These are phyloP conservation scores for Vickermania spadyakhi DNA, from an alignment of 208 protist genomes.

Conservation along the genomic window DNA sequence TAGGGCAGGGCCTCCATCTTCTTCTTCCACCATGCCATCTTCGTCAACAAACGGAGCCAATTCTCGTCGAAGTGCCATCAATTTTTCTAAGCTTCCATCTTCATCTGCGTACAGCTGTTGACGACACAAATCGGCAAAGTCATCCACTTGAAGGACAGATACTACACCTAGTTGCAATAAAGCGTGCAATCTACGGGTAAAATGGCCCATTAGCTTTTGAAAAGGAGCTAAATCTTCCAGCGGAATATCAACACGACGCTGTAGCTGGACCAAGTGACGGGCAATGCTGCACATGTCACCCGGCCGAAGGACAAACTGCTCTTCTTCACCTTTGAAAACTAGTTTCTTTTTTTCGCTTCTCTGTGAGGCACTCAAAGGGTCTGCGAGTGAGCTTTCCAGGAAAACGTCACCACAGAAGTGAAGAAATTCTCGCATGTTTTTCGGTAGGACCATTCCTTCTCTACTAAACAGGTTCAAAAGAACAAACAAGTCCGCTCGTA, in stretches of 20 bases:
- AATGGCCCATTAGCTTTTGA: conserved; percentile 34
- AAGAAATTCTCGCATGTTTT: conserved; percentile 11
- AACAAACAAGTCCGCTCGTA: conserved; percentile 17
- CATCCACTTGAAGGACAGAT: conserved; percentile 14
- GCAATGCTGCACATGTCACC: conserved; percentile 51
- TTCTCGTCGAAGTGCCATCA: neutral
- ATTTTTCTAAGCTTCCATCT: neutral
- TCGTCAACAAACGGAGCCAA: conserved; percentile 1
- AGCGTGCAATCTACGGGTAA: conserved; percentile 27
- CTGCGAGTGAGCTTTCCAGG: neutral
- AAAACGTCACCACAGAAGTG: neutral
- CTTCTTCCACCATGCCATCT: neutral
- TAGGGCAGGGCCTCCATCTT: conserved; percentile 15
- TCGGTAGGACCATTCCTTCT: conserved; percentile 12
- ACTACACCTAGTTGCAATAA: conserved; percentile 40
- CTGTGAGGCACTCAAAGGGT: neutral
- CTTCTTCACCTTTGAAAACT: neutral
- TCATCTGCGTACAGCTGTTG: neutral
- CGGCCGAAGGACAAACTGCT: conserved; percentile 23
- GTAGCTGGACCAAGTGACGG: conserved; percentile 20
- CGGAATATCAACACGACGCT: conserved; percentile 31
- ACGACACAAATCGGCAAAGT: neutral
- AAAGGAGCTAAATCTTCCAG: conserved; percentile 47
- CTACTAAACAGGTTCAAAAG: conserved; percentile 16
- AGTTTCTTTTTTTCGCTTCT: neutral